phyloP scores from a whole-genome alignment of 129 eudicot genomes.

The Lactuca saligna region DNA sequence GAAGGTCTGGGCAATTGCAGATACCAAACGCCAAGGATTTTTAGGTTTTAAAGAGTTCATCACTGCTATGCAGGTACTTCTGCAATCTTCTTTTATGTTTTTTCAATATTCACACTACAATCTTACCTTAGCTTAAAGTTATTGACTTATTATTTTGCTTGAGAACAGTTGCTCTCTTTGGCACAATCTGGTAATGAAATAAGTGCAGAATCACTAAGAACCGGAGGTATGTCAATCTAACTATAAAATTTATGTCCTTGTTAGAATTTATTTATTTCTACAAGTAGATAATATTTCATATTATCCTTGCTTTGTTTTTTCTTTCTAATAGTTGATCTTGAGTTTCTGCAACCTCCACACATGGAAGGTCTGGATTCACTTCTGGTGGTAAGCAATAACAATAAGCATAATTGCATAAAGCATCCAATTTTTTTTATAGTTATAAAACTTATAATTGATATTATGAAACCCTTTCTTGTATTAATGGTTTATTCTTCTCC shows the following conservation, averaged over 20 bases:
- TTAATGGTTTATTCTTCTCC: conserved; percentile 1
- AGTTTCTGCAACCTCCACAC: conserved; percentile 51
- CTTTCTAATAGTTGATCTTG: conserved; percentile 37
- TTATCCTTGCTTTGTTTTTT: background rate
- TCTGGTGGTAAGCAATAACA: conserved; percentile 43
- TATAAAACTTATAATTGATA: conserved; percentile 1
- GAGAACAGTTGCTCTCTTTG: conserved; percentile 62
- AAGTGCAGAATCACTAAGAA: conserved; percentile 47
- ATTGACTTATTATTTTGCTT: background rate
- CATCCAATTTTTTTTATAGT: conserved; percentile 6
- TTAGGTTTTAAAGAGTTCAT: conserved; percentile 73
- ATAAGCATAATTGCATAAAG: background rate
- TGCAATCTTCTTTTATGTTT: background rate
- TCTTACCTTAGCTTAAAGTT: conserved; percentile 6
- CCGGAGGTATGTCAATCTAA: conserved; percentile 40
- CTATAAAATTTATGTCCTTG: background rate
- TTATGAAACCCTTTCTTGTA: conserved; percentile 15
- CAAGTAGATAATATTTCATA: background rate
- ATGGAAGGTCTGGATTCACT: conserved; percentile 81
- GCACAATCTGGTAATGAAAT: conserved; percentile 88
- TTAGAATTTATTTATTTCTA: background rate
- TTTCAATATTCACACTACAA: background rate
- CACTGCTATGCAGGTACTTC: conserved; percentile 83
- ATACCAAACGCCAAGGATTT: conserved; percentile 84
- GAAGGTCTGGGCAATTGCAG: conserved; percentile 96